phyloP scores from a whole-genome alignment of 495 filamentous ascomycete genomes.

The Neurospora africana region DNA sequence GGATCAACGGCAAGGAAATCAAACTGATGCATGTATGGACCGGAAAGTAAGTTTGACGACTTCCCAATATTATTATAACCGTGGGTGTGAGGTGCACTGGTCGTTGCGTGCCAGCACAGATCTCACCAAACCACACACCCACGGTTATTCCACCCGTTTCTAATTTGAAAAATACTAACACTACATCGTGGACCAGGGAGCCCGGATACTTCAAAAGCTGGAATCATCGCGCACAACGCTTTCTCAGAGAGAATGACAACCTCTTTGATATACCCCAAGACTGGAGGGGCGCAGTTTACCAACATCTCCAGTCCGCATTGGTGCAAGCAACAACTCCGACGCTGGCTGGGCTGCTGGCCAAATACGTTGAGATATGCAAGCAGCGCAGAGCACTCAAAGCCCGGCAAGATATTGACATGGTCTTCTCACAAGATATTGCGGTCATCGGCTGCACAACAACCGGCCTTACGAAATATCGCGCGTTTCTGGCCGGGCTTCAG shows the following conservation, averaged over 20 bases:
- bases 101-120: no score
- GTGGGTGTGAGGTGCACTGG: no score
- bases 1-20: slow-evolving; percentile 24
- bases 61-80: background rate
- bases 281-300: slow-evolving; percentile 31
- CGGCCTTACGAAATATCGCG: slow-evolving; percentile 81
- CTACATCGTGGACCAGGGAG: background rate
- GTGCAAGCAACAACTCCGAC: slow-evolving; percentile 12
- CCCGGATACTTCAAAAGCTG: slow-evolving; percentile 9
- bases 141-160: background rate
- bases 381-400: slow-evolving; percentile 23
- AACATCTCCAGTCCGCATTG: slow-evolving; percentile 25
- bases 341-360: slow-evolving; percentile 20
- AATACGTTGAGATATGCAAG: slow-evolving; percentile 19
- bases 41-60: slow-evolving; percentile 9
- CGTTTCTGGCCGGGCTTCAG: slow-evolving; percentile 55
- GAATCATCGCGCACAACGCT: slow-evolving; percentile 3
- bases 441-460: slow-evolving; percentile 48
- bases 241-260: slow-evolving; percentile 9
- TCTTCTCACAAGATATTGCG: slow-evolving; percentile 19
- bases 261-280: slow-evolving; percentile 24
- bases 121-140: no score
- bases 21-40: slow-evolving; percentile 27
- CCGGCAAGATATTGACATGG: slow-evolving; percentile 20
- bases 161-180: background rate